These are phyloP conservation scores for Fusarium sp. DNA, from an alignment of 2,329 filamentous ascomycete genomes.

Conservation along the genomic window DNA sequence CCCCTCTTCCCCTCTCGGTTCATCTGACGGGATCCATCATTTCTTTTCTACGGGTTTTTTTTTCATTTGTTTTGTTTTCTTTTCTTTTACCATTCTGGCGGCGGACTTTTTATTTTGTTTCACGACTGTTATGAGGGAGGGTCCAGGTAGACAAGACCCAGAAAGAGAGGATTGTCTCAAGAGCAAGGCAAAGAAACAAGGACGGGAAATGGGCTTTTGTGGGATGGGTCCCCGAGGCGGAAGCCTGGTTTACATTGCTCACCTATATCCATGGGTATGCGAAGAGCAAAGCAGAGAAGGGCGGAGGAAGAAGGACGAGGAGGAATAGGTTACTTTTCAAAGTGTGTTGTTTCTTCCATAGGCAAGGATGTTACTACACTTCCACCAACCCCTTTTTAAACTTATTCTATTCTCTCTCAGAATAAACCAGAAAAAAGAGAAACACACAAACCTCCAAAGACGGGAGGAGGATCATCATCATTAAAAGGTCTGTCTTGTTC, in stretches of 20 bases:
- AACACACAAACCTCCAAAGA: not conserved
- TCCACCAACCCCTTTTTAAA: not conserved
- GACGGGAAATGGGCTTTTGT: slow-evolving; percentile 1
- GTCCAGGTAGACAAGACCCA: slow-evolving; percentile 5
- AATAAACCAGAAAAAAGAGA: not conserved
- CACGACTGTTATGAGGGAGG: slow-evolving; percentile 4
- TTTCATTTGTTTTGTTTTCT: not conserved
- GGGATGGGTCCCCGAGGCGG: slow-evolving; percentile 14
- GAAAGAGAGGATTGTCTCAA: not conserved
- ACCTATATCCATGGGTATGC: slow-evolving; percentile 23
- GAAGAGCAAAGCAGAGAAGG: not conserved
- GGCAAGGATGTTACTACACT: not conserved
- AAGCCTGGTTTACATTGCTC: slow-evolving; percentile 26
- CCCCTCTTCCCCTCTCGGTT: slow-evolving; percentile 3
- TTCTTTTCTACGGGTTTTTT: not conserved
- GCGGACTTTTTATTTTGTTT: slow-evolving; percentile 9
- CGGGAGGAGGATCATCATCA: not conserved
- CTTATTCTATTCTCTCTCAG: not conserved
- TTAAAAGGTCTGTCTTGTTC: not conserved
- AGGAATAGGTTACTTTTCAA: slow-evolving; percentile 17
- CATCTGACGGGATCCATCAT: slow-evolving; percentile 1
- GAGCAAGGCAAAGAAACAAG: not conserved
- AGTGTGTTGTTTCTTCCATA: slow-evolving; percentile 22
- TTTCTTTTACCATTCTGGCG: slow-evolving; percentile 4
- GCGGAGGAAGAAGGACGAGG: not conserved